A percentile compares a stretch with the other conserved stretches of the same genome.
Evolutionary conservation across 768 basidiomycete species (phyloP).

Genomic region (Hortiboletus campestris): DNA sequence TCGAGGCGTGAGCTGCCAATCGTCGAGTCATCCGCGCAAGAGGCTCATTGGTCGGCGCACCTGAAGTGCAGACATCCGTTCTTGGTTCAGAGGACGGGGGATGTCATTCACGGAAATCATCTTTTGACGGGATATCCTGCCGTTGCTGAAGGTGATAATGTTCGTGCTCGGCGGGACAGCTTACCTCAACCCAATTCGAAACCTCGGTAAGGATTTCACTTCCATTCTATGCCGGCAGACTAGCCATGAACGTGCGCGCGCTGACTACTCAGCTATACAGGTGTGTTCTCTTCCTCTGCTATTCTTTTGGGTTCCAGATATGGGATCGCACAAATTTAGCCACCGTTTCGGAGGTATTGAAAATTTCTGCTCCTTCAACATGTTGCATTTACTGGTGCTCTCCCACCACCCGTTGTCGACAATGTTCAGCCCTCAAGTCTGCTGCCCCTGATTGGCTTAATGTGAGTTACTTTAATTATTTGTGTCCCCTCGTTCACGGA

Average conservation of each 20-base stretch:
- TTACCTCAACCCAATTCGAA: constrained; percentile 18
- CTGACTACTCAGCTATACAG: constrained; percentile 23
- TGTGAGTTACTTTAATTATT: constrained; percentile 26
- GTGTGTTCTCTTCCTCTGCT: constrained; percentile 53
- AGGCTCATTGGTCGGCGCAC: constrained; percentile 6
- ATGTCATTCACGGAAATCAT: constrained; percentile 13
- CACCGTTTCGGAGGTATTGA: constrained; percentile 51
- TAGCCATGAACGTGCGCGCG: background rate
- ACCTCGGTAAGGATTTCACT: constrained; percentile 16
- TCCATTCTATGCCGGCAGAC: background rate
- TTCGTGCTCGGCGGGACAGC: constrained; percentile 35
- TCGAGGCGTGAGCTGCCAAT: no score
- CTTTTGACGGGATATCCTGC: constrained; percentile 29
- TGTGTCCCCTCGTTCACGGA: constrained; percentile 1
- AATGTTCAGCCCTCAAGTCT: constrained; percentile 32
- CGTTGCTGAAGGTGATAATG: constrained; percentile 28
- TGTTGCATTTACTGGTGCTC: constrained; percentile 39
- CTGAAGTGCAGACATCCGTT: constrained; percentile 9
- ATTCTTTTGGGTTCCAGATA: constrained; percentile 52
- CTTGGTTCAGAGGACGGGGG: constrained; percentile 27
- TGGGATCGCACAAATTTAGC: constrained; percentile 61
- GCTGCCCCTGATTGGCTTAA: constrained; percentile 36
- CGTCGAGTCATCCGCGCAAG: constrained; percentile 9
- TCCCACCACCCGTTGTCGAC: constrained; percentile 32
- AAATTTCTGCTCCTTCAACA: constrained; percentile 37